Evolutionary conservation across 2,329 filamentous ascomycete species (phyloP), one percentile per base, ranked within the genome.

Genomic region (Colletotrichum limetticola): DNA sequence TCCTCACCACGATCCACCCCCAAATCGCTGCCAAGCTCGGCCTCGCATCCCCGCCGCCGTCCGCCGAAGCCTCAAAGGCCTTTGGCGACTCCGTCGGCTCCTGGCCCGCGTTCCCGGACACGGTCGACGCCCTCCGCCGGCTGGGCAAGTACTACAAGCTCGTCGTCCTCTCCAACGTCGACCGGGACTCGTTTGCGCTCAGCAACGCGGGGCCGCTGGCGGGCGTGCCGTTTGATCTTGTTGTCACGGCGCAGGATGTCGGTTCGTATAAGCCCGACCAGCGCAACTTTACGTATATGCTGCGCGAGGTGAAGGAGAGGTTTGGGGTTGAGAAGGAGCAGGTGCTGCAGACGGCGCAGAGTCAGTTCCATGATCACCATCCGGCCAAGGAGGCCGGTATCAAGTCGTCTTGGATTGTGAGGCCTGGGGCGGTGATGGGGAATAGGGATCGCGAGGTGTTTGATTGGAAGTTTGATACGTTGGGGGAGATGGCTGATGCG

Each of bases 191-290:
- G 0, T 91, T 92, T 76, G 76, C 80, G 0, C 65, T 67, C 16
- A 85, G 82, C 2, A 83, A 86, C 16, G 78, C 82, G 1, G 85
- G 87, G 0, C 85, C 87, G 0, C 79, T 92, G 1, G 76, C 85
- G 49, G 85, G 85, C 1, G 83, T 88, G 28, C 76, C 84, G 1
- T 87, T 94, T 77, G 91, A 93, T 76, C 85, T 88, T 3, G 82
- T 93, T 49, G 87, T 92, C 78, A 94, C 92, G 0, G 93, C 93
- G 0, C 85, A 94, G 79, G 91, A 94, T 53, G 88, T 95, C 32
- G 92, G 92, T 0, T 88, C 86, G 16, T 95, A 94, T 78, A 95
- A 95, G 82, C 93, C 93, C 0, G 86, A 91, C 75, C 77, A 84
- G 35, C 82, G 83, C 64, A 94, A 94, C 75, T 95, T 95, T 71